Evolutionary conservation across 495 filamentous ascomycete species (phyloP), one percentile per base, ranked within the genome.

Genomic region (Lophiotrema nucula): DNA sequence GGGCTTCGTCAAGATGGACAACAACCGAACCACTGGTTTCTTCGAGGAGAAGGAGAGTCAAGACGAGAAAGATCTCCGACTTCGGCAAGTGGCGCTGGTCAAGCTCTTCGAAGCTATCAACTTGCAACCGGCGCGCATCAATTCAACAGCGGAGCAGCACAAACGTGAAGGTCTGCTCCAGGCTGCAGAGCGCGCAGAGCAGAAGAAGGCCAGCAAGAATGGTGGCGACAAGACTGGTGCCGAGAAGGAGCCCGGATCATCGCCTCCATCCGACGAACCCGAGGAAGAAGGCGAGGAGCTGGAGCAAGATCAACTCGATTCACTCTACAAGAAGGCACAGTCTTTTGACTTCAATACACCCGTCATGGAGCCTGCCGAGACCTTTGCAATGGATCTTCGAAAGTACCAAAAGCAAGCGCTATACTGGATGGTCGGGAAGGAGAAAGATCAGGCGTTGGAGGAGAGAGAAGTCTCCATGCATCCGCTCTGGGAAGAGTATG

Each of bases 351-450:
- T 97, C 67, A 83, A 85, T 67, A 95, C 92, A 21, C 91, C 92
- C 2, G 84, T 87, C 69, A 83, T 88, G 12, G 83, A 95, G 59
- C 92, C 93, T 22, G 82, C 89, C 11, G 76, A 84, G 6, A 88
- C 83, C 0, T 98, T 98, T 70, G 77, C 76, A 8, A 84, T 98
- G 83, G 75, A 84, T 55, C 76, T 98, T 19, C 84, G 95, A 0
- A 92, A 90, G 22, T 98, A 98, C 64, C 93, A 98, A 71, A 95
- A 88, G 65, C 93, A 98, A 72, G 89, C 95, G 5, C 75, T 98
- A 19, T 76, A 96, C 68, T 97, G 93, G 93, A 95, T 98, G 87
- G 73, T 97, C 41, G 81, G 84, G 4, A 98, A 98, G 67, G 93
- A 98, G 72, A 91, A 82, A 66, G 82, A 95, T 50, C 81, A 86